These are phyloP conservation scores for Monosporozyma yasuniensis DNA, from an alignment of 805 yeast species.

Conservation along the genomic window DNA sequence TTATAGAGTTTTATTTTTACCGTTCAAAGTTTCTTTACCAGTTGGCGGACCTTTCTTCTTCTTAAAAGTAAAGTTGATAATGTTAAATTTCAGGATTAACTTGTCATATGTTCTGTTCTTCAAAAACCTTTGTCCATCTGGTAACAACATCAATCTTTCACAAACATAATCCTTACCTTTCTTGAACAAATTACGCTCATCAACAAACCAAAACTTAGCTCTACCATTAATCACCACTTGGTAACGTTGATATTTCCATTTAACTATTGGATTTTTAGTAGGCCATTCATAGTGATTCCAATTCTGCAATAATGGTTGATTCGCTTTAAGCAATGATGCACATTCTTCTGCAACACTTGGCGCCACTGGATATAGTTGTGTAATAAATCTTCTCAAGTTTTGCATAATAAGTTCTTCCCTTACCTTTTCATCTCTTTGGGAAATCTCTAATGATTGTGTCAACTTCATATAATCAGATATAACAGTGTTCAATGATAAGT, in stretches of 20 bases:
- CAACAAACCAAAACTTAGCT: conserved; percentile 41
- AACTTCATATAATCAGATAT: conserved; percentile 86
- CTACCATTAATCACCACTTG: conserved; percentile 71
- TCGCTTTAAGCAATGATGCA: conserved; percentile 42
- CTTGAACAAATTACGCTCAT: conserved; percentile 30
- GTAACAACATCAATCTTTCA: conserved; percentile 28
- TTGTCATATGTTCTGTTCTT: conserved; percentile 37
- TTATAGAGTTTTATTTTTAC: neutral
- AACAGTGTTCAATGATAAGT: conserved; percentile 69
- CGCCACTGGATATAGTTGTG: conserved; percentile 67
- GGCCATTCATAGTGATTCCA: conserved; percentile 56
- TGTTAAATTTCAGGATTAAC: conserved; percentile 44
- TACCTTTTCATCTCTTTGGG: conserved; percentile 30
- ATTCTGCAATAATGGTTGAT: conserved; percentile 9
- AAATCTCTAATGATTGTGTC: conserved; percentile 42
- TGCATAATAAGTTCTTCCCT: conserved; percentile 37
- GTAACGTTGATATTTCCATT: conserved; percentile 35
- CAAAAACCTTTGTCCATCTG: conserved; percentile 37
- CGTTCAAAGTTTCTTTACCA: neutral
- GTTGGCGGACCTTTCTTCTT: conserved; percentile 4
- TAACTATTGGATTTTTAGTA: conserved; percentile 29
- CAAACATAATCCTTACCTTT: conserved; percentile 32
- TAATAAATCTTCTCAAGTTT: conserved; percentile 44
- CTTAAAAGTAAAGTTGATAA: conserved; percentile 36
- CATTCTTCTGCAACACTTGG: conserved; percentile 81